phyloP scores from a whole-genome alignment of 495 filamentous ascomycete species.

The Jackrogersella multiformis region DNA sequence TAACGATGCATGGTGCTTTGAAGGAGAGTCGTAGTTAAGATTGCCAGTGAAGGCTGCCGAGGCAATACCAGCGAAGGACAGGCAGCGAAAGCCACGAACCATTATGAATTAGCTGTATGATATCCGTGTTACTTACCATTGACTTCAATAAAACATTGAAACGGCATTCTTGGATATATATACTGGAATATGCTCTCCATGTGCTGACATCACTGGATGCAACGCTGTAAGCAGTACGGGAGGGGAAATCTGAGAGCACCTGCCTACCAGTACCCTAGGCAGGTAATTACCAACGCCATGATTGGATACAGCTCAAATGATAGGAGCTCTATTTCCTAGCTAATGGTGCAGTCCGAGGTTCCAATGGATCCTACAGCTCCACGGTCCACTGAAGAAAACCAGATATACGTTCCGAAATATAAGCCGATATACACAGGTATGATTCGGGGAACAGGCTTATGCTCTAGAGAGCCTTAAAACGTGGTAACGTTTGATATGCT shows the following conservation, averaged over 20 bases:
- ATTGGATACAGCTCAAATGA: constrained; percentile 31
- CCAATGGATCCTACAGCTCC: constrained; percentile 13
- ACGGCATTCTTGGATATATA: constrained; percentile 5
- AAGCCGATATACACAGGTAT: background rate
- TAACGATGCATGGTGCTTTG: constrained; percentile 64
- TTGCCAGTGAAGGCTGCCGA: constrained; percentile 55
- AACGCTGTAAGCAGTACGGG: background rate
- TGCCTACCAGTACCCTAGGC: too few relatives aligned
- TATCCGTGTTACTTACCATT: background rate
- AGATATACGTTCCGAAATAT: constrained; percentile 14
- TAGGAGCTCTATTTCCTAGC: constrained; percentile 1
- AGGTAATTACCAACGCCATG: constrained; percentile 27
- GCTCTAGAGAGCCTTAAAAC: constrained; percentile 35
- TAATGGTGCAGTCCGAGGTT: background rate
- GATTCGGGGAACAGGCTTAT: background rate
- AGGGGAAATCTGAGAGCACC: constrained; percentile 19
- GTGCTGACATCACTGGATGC: constrained; percentile 16
- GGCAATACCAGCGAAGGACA: constrained; percentile 23
- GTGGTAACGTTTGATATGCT: constrained; percentile 21
- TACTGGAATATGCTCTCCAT: constrained; percentile 2
- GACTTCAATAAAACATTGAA: constrained; percentile 2
- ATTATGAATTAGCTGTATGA: constrained; percentile 15
- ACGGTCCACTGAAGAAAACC: background rate
- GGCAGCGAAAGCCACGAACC: constrained; percentile 21
- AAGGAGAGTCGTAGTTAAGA: constrained; percentile 68